These are phyloP conservation scores for Ananas comosus DNA, from an alignment of 176 grass and related monocot genomes.

Conservation along the genomic window DNA sequence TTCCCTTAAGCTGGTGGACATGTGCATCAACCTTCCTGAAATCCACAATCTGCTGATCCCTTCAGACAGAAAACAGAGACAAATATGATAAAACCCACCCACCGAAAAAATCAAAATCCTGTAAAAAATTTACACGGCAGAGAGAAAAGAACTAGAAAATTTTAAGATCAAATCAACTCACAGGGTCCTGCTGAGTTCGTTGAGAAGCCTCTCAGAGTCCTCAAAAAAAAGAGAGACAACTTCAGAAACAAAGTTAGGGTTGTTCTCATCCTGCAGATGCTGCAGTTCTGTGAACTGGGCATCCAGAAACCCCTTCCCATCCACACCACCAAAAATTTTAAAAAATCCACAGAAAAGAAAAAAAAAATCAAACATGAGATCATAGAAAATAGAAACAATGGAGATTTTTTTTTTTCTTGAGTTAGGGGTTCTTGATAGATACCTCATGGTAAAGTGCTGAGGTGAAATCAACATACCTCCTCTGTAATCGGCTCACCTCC, in stretches of 20 bases:
- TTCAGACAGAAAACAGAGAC: too few relatives aligned
- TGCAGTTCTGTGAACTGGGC: conserved; percentile 28
- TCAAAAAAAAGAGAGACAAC: conserved; percentile 37
- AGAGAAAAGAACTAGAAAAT: background rate
- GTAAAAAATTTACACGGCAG: background rate
- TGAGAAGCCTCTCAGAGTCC: conserved; percentile 30
- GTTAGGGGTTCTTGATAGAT: too few relatives aligned
- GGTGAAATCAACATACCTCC: too few relatives aligned
- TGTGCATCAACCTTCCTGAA: too few relatives aligned
- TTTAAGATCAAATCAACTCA: conserved; percentile 16
- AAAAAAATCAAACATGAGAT: background rate
- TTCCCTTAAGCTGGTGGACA: conserved; percentile 45
- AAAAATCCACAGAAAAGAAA: background rate
- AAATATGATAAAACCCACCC: too few relatives aligned
- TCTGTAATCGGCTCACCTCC: too few relatives aligned
- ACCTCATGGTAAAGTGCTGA: too few relatives aligned
- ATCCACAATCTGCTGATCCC: too few relatives aligned
- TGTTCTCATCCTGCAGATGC: conserved; percentile 45
- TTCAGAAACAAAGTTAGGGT: conserved; percentile 31
- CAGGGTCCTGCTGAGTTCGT: conserved; percentile 31
- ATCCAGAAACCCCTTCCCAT: conserved; percentile 30
- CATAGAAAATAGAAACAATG: background rate
- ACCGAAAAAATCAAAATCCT: conserved; percentile 29
- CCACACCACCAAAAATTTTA: background rate
- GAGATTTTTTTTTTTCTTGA: too few relatives aligned